Percentiles rank a stretch among this genome's conserved stretches.
Evolutionary conservation across 2,329 filamentous ascomycete genomes (phyloP).

Genomic region (Periconia macrospinosa): DNA sequence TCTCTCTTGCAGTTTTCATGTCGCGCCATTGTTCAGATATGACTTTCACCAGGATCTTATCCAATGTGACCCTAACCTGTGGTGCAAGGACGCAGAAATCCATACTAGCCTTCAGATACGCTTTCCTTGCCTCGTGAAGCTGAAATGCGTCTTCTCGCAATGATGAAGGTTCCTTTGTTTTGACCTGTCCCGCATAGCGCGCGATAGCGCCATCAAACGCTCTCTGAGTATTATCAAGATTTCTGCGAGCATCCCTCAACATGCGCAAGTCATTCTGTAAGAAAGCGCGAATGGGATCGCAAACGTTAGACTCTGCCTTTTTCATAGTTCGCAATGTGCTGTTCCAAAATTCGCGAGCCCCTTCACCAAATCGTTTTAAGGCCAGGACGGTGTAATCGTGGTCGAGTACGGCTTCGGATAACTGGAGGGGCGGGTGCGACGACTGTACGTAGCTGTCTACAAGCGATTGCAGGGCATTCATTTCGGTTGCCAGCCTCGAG

Average conservation of each 20-base stretch:
- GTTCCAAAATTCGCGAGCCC: constrained; percentile 84
- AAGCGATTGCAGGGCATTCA: constrained; percentile 75
- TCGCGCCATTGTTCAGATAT: constrained; percentile 89
- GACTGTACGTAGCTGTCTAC: constrained; percentile 77
- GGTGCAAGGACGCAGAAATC: constrained; percentile 90
- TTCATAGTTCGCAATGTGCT: constrained; percentile 73
- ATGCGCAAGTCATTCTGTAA: constrained; percentile 75
- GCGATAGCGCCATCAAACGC: constrained; percentile 79
- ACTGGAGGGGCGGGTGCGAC: constrained; percentile 70
- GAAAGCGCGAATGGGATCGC: constrained; percentile 81
- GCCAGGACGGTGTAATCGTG: constrained; percentile 93
- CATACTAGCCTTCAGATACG: constrained; percentile 88
- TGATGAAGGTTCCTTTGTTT: constrained; percentile 89
- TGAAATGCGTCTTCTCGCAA: constrained; percentile 94
- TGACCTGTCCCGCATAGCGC: constrained; percentile 81
- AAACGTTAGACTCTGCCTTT: constrained; percentile 73
- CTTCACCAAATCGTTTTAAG: constrained; percentile 81
- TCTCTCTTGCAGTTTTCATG: constrained; percentile 72
- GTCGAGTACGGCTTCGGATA: constrained; percentile 84
- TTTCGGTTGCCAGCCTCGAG: constrained; percentile 63
- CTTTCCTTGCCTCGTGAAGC: constrained; percentile 87
- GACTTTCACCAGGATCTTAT: constrained; percentile 81
- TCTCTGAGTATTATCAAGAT: constrained; percentile 79
- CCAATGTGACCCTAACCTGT: constrained; percentile 79
- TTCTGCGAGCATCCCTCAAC: constrained; percentile 82